Conservation (phyloP, 1,284 basidiomycete species). For the Apiotrichum veenhuisii region DNA sequence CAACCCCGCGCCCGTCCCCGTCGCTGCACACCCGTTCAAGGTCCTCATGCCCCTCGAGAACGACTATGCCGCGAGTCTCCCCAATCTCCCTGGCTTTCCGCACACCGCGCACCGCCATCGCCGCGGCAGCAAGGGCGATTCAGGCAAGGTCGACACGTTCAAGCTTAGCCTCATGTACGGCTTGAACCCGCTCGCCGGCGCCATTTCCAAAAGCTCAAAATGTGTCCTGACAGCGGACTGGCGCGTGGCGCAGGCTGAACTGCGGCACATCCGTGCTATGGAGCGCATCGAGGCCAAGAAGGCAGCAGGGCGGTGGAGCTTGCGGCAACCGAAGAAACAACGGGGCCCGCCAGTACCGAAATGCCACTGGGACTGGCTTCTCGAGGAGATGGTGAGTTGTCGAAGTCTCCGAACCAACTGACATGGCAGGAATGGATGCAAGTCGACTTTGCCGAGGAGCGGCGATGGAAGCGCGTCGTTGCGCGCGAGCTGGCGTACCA, state of each 20-base stretch:
- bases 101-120: constrained; percentile 17
- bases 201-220: constrained; percentile 35
- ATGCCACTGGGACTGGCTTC: constrained; percentile 89
- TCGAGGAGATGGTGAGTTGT: constrained; percentile 86
- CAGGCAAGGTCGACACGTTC: constrained; percentile 29
- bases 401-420: not conserved
- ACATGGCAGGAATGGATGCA: constrained; percentile 85
- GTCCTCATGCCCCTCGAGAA: constrained; percentile 39
- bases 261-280: constrained; percentile 71
- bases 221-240: constrained; percentile 44
- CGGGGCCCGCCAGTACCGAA: constrained; percentile 75
- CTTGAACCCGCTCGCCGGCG: constrained; percentile 37
- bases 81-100: constrained; percentile 34
- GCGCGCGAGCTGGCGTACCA: constrained; percentile 82
- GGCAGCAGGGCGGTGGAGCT: constrained; percentile 77
- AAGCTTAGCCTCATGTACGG: constrained; percentile 33
- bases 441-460: constrained; percentile 88
- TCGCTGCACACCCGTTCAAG: constrained; percentile 16
- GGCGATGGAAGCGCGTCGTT: constrained; percentile 83
- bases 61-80: constrained; percentile 31
- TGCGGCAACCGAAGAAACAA: constrained; percentile 93
- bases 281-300: constrained; percentile 84
- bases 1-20: constrained; percentile 24
- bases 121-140: constrained; percentile 28
- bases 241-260: constrained; percentile 64